phyloP scores from a whole-genome alignment of 2,329 filamentous ascomycete genomes.

The Aureobasidium pullulans region DNA sequence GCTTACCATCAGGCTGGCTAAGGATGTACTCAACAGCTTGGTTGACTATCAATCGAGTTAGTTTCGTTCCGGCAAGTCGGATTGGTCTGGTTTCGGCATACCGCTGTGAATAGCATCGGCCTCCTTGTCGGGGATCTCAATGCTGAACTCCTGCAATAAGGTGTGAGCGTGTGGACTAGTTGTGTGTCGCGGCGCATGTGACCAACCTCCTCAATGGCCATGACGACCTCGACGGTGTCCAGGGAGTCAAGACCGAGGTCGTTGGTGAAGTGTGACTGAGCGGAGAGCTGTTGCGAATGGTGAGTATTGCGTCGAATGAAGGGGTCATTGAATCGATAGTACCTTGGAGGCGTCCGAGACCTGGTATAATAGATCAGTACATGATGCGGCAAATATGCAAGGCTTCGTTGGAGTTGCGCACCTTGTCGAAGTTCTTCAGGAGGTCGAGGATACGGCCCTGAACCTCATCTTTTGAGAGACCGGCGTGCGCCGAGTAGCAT shows the following conservation, averaged over 20 bases:
- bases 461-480: conserved; percentile 75
- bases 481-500: conserved; percentile 77
- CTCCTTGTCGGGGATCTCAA: conserved; percentile 97
- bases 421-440: conserved; percentile 96
- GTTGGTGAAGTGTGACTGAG: conserved; percentile 85
- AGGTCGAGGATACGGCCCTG: conserved; percentile 88
- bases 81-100: conserved; percentile 43
- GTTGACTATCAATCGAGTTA: conserved; percentile 55
- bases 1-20: conserved; percentile 83
- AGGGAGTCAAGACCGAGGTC: conserved; percentile 92
- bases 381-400: neutral
- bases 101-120: conserved; percentile 89
- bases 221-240: conserved; percentile 98
- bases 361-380: conserved; percentile 36
- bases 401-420: conserved; percentile 30
- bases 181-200: conserved; percentile 37
- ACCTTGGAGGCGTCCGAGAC: conserved; percentile 56
- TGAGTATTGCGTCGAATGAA: neutral
- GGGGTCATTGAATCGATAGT: conserved; percentile 20
- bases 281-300: conserved; percentile 62
- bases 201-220: conserved; percentile 95
- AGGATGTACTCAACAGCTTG: conserved; percentile 93
- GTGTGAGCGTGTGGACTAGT: conserved; percentile 33
- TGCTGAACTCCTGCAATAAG: conserved; percentile 62
- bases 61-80: neutral